Conservation (phyloP, 306 rosid species). For the Vachellia pachyceras region DNA sequence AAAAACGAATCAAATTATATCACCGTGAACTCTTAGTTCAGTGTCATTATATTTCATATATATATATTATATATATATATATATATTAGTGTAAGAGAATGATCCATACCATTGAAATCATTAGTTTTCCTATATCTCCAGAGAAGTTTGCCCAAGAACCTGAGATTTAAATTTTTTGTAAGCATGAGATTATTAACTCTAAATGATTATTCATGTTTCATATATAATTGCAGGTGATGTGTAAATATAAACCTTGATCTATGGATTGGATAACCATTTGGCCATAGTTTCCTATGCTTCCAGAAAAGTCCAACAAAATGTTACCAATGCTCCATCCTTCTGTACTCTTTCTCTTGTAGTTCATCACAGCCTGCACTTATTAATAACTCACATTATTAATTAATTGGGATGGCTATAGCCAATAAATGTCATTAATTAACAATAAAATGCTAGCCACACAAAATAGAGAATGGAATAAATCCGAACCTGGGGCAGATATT, state of each 20-base stretch:
- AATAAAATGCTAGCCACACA: too few relatives aligned
- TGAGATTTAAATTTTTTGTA: constrained; percentile 35
- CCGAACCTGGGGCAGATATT: constrained; percentile 93
- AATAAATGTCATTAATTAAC: too few relatives aligned
- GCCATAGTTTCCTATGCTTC: constrained; percentile 70
- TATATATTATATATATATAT: too few relatives aligned
- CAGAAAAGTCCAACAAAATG: constrained; percentile 77
- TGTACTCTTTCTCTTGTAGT: constrained; percentile 79
- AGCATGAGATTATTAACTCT: not conserved
- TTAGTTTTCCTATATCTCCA: constrained; percentile 76
- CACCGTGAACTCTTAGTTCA: too few relatives aligned
- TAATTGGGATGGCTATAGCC: too few relatives aligned
- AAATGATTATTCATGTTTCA: not conserved
- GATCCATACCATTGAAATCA: constrained; percentile 38
- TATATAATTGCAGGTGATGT: not conserved
- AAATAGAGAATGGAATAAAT: not conserved
- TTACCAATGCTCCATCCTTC: constrained; percentile 89
- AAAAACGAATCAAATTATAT: too few relatives aligned
- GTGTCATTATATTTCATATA: not conserved
- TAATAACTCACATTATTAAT: too few relatives aligned
- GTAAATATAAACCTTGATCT: constrained; percentile 69
- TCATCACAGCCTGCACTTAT: constrained; percentile 68
- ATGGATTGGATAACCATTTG: constrained; percentile 88
- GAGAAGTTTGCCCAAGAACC: constrained; percentile 87
- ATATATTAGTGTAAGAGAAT: not conserved